These are phyloP conservation scores for Yamadazyma songkhlaensis DNA, from an alignment of 1,139 yeast genomes.

Conservation along the genomic window DNA sequence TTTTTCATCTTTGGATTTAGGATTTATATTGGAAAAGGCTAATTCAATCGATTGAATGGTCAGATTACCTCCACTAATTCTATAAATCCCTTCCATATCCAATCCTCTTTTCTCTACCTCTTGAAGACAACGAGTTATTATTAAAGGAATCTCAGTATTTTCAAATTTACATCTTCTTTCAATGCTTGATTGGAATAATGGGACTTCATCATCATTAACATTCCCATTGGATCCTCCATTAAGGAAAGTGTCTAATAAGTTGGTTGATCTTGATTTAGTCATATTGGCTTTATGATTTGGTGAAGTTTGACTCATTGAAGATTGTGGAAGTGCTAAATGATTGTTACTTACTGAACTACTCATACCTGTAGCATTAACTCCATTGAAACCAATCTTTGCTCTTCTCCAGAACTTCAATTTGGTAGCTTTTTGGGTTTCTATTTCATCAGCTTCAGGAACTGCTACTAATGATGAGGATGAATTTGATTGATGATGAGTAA, in stretches of 20 bases:
- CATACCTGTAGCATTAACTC: constrained; percentile 1
- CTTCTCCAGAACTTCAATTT: constrained; percentile 55
- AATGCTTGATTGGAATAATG: constrained; percentile 49
- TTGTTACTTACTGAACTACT: constrained; percentile 3
- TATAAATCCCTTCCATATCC: constrained; percentile 80
- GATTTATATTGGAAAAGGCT: constrained; percentile 32
- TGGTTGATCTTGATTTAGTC: constrained; percentile 48
- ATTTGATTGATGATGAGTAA: constrained; percentile 8
- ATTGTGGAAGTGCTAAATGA: constrained; percentile 8
- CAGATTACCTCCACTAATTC: constrained; percentile 86
- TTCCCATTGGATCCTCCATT: constrained; percentile 6
- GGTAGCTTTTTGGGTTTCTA: constrained; percentile 44
- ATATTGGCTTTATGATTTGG: constrained; percentile 12
- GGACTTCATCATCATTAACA: constrained; percentile 17
- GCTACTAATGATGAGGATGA: constrained; percentile 13
- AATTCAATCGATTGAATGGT: constrained; percentile 61
- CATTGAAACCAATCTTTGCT: constrained; percentile 31
- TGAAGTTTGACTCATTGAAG: background rate
- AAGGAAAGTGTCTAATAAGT: constrained; percentile 41
- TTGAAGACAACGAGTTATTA: constrained; percentile 68
- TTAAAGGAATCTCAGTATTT: constrained; percentile 59
- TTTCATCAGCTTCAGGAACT: constrained; percentile 23
- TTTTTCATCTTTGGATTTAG: constrained; percentile 30
- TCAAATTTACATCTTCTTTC: constrained; percentile 62
- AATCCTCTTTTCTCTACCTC: constrained; percentile 78